Conservation (phyloP, 345 rosid genomes). For the Abelmoschus esculentus region DNA sequence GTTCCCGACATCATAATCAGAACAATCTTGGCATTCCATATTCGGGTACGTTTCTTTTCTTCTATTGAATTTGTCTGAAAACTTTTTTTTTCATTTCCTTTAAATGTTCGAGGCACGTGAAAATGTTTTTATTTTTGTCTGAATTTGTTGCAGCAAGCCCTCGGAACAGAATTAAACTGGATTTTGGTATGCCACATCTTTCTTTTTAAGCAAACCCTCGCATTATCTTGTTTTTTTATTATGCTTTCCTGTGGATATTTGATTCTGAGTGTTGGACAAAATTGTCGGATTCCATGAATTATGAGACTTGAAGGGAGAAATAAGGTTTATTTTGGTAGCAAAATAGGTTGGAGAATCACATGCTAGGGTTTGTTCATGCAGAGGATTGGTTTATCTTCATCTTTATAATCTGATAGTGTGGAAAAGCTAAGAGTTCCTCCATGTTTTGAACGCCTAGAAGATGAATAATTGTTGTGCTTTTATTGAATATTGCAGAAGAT, state of each 20-base stretch:
- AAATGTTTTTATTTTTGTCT: not conserved
- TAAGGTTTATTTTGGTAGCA: not conserved
- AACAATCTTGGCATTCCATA: constrained; percentile 17
- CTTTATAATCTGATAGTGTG: not conserved
- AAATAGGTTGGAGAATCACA: not conserved
- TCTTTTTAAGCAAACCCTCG: too few species aligned
- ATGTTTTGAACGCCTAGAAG: not conserved
- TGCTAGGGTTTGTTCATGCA: not conserved
- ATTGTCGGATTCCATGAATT: too few species aligned
- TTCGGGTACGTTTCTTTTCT: constrained; percentile 25
- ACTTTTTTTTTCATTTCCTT: too few species aligned
- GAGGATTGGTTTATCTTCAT: not conserved
- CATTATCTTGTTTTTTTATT: too few species aligned
- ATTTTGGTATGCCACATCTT: too few species aligned
- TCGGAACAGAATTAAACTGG: too few species aligned
- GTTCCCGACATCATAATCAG: constrained; percentile 1
- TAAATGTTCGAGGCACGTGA: not conserved
- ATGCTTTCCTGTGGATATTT: too few species aligned
- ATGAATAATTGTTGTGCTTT: not conserved
- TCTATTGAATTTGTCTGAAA: not conserved
- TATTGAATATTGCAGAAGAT: constrained; percentile 30
- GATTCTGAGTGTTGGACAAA: too few species aligned
- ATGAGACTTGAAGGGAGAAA: not conserved
- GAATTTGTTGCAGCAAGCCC: too few species aligned
- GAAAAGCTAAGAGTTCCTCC: not conserved